phyloP scores from a whole-genome alignment of 73 alveolate species.

The Paramecium sexaurelia region DNA sequence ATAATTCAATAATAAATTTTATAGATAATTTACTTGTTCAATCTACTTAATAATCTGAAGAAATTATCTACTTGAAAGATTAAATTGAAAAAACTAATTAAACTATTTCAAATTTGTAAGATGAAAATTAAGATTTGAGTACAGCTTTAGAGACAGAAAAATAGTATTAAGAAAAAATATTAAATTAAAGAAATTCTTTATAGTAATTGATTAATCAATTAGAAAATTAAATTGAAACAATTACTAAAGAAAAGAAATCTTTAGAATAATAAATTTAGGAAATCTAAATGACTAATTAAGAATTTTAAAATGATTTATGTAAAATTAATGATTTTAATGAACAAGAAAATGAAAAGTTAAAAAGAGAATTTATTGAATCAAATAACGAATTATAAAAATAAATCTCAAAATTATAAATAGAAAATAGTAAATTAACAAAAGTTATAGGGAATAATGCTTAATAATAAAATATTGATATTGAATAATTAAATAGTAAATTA shows the following conservation, averaged over 20 bases:
- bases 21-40: background rate
- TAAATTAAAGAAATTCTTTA: background rate
- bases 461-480: background rate
- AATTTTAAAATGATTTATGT: background rate
- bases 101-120: background rate
- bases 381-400: background rate
- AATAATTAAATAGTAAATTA: background rate
- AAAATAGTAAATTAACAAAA: background rate
- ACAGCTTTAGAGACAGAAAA: slow-evolving; percentile 10
- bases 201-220: background rate
- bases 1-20: background rate
- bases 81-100: background rate
- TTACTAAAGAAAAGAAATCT: background rate
- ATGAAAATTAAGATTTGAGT: background rate
- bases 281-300: background rate
- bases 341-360: slow-evolving; percentile 24
- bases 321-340: background rate
- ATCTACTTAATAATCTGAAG: background rate
- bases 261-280: background rate
- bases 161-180: background rate
- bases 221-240: background rate
- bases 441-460: background rate
- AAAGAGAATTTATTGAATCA: background rate
- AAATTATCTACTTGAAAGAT: background rate
- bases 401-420: slow-evolving; percentile 1